phyloP scores from a whole-genome alignment of 441 rosid genomes.

The Pelargonium australe region DNA sequence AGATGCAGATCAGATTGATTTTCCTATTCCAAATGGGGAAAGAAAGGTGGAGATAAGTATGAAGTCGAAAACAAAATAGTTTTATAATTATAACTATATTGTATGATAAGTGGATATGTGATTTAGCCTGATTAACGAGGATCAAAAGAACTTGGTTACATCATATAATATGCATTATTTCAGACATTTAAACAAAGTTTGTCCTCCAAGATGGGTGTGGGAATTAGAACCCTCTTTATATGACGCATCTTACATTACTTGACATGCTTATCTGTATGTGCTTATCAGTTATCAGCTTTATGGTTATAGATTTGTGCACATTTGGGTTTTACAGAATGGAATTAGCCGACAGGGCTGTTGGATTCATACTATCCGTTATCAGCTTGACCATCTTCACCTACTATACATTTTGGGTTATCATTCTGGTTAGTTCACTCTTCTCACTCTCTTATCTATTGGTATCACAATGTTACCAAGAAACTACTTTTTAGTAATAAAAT shows the following conservation, averaged over 20 bases:
- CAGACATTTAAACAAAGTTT: not conserved
- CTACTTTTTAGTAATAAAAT: not conserved
- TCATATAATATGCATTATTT: not conserved
- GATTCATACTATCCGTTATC: constrained; percentile 52
- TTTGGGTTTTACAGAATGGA: constrained; percentile 40
- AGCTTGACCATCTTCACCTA: constrained; percentile 80
- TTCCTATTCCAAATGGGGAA: not conserved
- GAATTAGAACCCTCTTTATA: not conserved
- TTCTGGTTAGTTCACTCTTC: constrained; percentile 37
- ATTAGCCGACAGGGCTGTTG: constrained; percentile 73
- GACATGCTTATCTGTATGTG: not conserved
- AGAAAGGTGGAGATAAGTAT: not conserved
- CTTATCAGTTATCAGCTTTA: not conserved
- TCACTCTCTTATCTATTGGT: not conserved
- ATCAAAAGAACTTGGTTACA: not conserved
- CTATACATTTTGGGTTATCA: constrained; percentile 89
- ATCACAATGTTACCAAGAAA: not conserved
- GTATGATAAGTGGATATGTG: not conserved
- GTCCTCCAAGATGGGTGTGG: not conserved
- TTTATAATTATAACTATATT: not conserved
- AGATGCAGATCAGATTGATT: not conserved
- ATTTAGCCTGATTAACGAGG: not conserved
- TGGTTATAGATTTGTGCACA: not conserved
- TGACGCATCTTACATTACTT: not conserved
- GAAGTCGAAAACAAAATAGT: not conserved